A percentile compares a stretch with the other conserved stretches of the same genome.
Evolutionary conservation across 768 basidiomycete genomes (phyloP).

Genomic region (Crassisporium funariophilum): DNA sequence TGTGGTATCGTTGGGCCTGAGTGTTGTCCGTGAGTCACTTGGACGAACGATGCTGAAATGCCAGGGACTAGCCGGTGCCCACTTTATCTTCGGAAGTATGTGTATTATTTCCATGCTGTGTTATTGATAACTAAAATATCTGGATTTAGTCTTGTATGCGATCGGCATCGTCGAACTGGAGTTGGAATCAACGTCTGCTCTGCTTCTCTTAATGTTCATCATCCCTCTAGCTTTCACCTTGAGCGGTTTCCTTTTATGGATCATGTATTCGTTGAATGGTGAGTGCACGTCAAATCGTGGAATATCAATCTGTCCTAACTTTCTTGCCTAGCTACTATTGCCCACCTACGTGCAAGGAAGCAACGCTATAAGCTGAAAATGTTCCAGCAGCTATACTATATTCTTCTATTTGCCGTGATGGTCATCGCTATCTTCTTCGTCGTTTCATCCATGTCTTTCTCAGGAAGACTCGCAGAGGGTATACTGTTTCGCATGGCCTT

Average conservation of each 20-base stretch:
- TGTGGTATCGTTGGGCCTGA: conserved; percentile 89
- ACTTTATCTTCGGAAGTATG: conserved; percentile 94
- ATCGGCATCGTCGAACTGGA: conserved; percentile 94
- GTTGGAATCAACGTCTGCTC: conserved; percentile 85
- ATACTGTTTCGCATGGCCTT: conserved; percentile 16
- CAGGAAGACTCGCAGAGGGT: conserved; percentile 91
- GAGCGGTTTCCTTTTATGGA: conserved; percentile 97
- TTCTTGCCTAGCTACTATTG: conserved; percentile 72
- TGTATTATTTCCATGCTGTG: conserved; percentile 9
- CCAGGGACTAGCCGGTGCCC: conserved; percentile 76
- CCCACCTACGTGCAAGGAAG: conserved; percentile 82
- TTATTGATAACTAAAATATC: conserved; percentile 4
- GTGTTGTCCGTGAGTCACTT: conserved; percentile 87
- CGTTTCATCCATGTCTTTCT: conserved; percentile 88
- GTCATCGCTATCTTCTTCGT: conserved; percentile 90
- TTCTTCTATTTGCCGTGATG: conserved; percentile 80
- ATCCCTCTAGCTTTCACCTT: conserved; percentile 93
- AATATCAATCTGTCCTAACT: neutral
- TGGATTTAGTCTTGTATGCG: conserved; percentile 75
- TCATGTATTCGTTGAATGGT: conserved; percentile 89
- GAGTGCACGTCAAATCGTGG: conserved; percentile 19
- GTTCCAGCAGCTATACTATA: conserved; percentile 86
- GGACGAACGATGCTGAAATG: conserved; percentile 85
- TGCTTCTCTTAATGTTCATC: conserved; percentile 85
- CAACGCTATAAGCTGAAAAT: conserved; percentile 85